A percentile compares a stretch with the other conserved stretches of the same genome.
Conservation (phyloP, 495 filamentous ascomycete genomes). For the Trichoderma erinaceum region DNA sequence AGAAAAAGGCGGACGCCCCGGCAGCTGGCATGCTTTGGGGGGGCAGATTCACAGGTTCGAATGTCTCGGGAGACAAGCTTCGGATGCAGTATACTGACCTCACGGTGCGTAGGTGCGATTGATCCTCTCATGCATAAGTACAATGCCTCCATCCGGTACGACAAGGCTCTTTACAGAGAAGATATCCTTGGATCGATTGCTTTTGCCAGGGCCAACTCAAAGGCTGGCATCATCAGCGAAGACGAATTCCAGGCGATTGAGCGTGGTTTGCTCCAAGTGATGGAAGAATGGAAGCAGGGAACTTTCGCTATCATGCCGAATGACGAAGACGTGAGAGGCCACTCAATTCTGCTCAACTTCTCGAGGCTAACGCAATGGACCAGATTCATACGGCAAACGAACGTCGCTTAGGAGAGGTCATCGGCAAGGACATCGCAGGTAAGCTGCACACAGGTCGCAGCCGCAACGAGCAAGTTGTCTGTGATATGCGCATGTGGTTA, state of each 20-base stretch:
- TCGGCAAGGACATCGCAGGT: constrained; percentile 72
- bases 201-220: constrained; percentile 71
- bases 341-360: constrained; percentile 51
- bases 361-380: constrained; percentile 50
- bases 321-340: constrained; percentile 53
- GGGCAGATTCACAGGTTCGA: constrained; percentile 61
- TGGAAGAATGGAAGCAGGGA: constrained; percentile 59
- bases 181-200: constrained; percentile 71
- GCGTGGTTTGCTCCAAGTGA: constrained; percentile 38
- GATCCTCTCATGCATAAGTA: constrained; percentile 79
- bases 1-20: constrained; percentile 19
- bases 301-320: constrained; percentile 51
- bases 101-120: constrained; percentile 48
- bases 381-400: constrained; percentile 82
- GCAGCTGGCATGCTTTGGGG: constrained; percentile 67
- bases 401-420: constrained; percentile 73
- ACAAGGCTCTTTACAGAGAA: constrained; percentile 67
- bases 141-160: constrained; percentile 69
- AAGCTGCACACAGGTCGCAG: constrained; percentile 85
- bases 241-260: constrained; percentile 19
- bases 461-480: constrained; percentile 86
- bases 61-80: constrained; percentile 18
- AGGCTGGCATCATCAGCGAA: constrained; percentile 59
- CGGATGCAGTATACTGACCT: constrained; percentile 21
- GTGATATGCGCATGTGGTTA: constrained; percentile 84